Evolutionary conservation across 2,329 filamentous ascomycete species (phyloP), one percentile per base, ranked within the genome.

Genomic region (Neofusicoccum ribis): DNA sequence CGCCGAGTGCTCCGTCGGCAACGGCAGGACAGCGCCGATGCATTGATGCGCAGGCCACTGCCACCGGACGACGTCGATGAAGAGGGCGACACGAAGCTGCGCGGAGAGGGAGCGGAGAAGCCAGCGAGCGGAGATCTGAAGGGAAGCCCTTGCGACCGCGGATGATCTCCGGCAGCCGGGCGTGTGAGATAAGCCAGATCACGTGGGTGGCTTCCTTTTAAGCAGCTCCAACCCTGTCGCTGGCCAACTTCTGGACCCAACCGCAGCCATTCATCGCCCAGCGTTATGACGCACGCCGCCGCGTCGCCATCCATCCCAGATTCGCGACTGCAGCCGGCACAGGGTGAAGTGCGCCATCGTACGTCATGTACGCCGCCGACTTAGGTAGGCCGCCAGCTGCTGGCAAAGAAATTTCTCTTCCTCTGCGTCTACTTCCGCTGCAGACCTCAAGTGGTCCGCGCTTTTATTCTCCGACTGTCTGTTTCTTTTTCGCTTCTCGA

Each of bases 301-400:
- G 54, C 54, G 11, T 46, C 41, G 39, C 54, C 41, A 17, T 47
- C 37, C 31, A 23, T 60, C 43, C 56, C 41, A 59, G 23, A 14
- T 44, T 46, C 54, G 39, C 54, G 41, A 60, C 56, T 47, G 31
- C 54, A 3, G 20, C 37, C 37, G 27, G 37, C 12, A 36, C 31
- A n/a, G 11, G 27, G n/a, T 14, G 11, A 6, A 51, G 56, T 60
- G 56, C 56, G 56, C 56, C 56, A 60, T 60, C 41, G 44, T 46
- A 60, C 56, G 56, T 60, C 56, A 60, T 60, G 56, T 46, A 60
- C 41, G 56, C 43, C 56, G 56, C 56, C 23, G 43, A 37, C 56
- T 23, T 43, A 8, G 41, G 15, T 6, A 20, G 31, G 11, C 15
- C 8, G 54, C 54, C 54, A 59, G 54, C 41, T 59, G 44, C 54